phyloP scores from a whole-genome alignment of 2,329 filamentous ascomycete genomes.

The Aschersonia sp. region DNA sequence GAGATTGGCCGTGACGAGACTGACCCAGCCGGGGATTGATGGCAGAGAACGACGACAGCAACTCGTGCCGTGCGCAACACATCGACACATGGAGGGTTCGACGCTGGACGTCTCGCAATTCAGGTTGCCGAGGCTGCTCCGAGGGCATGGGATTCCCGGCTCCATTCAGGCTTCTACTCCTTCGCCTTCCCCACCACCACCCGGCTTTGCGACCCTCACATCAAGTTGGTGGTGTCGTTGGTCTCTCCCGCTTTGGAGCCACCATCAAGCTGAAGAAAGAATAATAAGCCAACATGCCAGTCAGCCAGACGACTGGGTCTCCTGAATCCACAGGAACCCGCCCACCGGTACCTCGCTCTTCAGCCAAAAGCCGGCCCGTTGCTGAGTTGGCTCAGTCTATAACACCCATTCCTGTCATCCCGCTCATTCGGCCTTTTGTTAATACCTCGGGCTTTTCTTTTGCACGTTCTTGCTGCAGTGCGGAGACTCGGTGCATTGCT shows the following conservation, averaged over 20 bases:
- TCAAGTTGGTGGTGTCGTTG: background rate
- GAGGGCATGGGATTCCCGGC: background rate
- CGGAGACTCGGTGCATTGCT: no score
- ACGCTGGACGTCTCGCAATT: no score
- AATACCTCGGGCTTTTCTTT: no score
- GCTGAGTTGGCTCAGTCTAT: no score
- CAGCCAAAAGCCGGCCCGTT: background rate
- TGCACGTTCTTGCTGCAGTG: no score
- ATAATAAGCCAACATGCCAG: conserved; percentile 1
- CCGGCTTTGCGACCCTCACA: background rate
- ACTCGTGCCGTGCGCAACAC: no score
- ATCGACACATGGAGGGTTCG: no score
- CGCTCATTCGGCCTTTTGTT: no score
- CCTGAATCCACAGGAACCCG: conserved; percentile 2
- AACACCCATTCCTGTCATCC: no score
- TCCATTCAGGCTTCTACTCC: background rate
- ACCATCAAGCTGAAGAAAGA: background rate
- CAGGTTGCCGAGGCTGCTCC: background rate
- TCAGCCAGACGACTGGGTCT: conserved; percentile 2
- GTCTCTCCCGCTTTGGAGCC: background rate
- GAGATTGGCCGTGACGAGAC: no score
- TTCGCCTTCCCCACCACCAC: background rate
- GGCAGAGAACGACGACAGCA: no score
- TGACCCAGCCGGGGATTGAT: no score
- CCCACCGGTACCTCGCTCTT: conserved; percentile 1